Percentiles rank a stretch among this genome's conserved stretches.
phyloP scores from a whole-genome alignment of 257 asterid species.

The Solanum rostratum region DNA sequence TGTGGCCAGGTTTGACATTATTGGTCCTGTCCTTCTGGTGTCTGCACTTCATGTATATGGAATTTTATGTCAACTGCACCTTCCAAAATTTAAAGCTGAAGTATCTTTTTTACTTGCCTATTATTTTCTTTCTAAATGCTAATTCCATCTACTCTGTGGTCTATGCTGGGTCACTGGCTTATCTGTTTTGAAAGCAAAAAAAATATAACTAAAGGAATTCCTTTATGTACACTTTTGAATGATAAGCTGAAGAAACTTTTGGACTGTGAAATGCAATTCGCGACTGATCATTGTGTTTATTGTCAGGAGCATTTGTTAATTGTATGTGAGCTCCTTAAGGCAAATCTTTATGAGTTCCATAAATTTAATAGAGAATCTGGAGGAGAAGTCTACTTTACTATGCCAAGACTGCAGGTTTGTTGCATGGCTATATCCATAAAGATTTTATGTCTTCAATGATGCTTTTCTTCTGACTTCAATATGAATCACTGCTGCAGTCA shows the following conservation, averaged over 20 bases:
- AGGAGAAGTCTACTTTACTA: constrained; percentile 96
- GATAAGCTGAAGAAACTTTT: background rate
- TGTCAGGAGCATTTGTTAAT: constrained; percentile 90
- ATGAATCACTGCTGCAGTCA: constrained; percentile 46
- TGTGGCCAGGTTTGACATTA: background rate
- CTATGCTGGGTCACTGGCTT: background rate
- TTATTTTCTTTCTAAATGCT: background rate
- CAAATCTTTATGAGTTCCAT: constrained; percentile 92
- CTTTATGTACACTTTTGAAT: background rate
- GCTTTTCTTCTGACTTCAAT: constrained; percentile 9
- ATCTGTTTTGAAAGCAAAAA: background rate
- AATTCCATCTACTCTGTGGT: background rate
- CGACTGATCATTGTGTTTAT: background rate
- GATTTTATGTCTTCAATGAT: constrained; percentile 1
- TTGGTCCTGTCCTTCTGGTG: background rate
- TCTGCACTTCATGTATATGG: background rate
- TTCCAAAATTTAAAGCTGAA: background rate
- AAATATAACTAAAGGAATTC: background rate
- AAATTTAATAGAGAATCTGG: constrained; percentile 98
- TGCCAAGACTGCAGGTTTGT: constrained; percentile 97
- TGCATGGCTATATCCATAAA: background rate
- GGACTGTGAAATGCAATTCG: background rate
- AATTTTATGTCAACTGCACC: background rate
- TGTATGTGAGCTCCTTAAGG: constrained; percentile 95
- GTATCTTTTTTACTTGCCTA: background rate